Percentiles rank a stretch among this genome's conserved stretches.
phyloP scores from a whole-genome alignment of 192 early-diverging fungal species.

The Backusella parvicylindrica region DNA sequence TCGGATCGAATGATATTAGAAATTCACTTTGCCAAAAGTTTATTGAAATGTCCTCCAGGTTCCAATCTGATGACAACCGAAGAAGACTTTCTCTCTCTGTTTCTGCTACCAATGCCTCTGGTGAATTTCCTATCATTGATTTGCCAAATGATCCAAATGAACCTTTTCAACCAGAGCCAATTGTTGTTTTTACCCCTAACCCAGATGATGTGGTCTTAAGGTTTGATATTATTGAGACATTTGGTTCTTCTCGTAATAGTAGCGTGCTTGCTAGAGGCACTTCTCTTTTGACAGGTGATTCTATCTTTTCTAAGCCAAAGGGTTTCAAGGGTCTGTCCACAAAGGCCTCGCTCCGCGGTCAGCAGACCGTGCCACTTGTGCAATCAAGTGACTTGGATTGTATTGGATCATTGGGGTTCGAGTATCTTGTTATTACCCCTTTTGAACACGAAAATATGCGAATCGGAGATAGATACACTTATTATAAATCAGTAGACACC shows the following conservation, averaged over 20 bases:
- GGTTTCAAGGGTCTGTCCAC: constrained; percentile 26
- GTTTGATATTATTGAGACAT: constrained; percentile 59
- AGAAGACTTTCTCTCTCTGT: constrained; percentile 48
- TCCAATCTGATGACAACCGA: not conserved
- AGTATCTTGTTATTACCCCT: constrained; percentile 62
- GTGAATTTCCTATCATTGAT: constrained; percentile 53
- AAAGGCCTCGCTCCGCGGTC: constrained; percentile 49
- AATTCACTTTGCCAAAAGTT: constrained; percentile 33
- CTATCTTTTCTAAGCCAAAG: constrained; percentile 33
- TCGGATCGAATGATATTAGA: constrained; percentile 61
- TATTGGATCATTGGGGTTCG: constrained; percentile 55
- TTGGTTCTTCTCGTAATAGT: constrained; percentile 40
- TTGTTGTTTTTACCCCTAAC: constrained; percentile 49
- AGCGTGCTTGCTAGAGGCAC: constrained; percentile 51
- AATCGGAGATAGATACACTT: constrained; percentile 50
- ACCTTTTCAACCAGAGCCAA: constrained; percentile 42
- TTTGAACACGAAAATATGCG: constrained; percentile 58
- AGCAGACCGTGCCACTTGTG: constrained; percentile 58
- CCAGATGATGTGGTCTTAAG: constrained; percentile 48
- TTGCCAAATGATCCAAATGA: constrained; percentile 44
- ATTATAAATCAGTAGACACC: constrained; percentile 57
- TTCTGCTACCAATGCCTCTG: constrained; percentile 55
- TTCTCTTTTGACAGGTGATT: constrained; percentile 49
- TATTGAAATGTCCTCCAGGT: constrained; percentile 42
- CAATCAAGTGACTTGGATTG: constrained; percentile 41